phyloP scores from a whole-genome alignment of 1,139 yeast genomes.

The Zygosaccharomyces pseudobailii region DNA sequence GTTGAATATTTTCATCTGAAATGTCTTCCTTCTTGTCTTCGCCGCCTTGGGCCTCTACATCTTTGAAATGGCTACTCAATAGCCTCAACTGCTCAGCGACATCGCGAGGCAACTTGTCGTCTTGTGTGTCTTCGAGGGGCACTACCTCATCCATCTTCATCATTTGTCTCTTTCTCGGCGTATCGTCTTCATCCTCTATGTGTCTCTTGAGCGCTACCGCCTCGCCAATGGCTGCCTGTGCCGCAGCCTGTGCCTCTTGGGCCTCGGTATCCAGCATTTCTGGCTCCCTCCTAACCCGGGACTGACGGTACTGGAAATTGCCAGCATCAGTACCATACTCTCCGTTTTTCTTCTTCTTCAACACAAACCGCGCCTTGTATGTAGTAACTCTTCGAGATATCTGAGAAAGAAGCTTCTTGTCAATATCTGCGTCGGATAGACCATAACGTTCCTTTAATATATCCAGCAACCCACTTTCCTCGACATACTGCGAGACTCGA shows the following conservation, averaged over 20 bases:
- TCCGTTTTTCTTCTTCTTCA: slow-evolving; percentile 33
- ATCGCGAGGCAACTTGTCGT: slow-evolving; percentile 33
- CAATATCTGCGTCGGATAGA: slow-evolving; percentile 28
- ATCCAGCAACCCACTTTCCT: slow-evolving; percentile 31
- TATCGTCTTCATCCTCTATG: slow-evolving; percentile 14
- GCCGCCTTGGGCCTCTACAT: slow-evolving; percentile 25
- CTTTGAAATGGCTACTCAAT: slow-evolving; percentile 33
- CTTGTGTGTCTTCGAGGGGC: slow-evolving; percentile 27
- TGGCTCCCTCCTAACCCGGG: slow-evolving; percentile 9
- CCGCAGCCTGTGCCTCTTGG: slow-evolving; percentile 31
- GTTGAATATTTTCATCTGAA: slow-evolving; percentile 34
- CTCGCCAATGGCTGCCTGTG: slow-evolving; percentile 30
- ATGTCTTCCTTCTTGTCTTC: slow-evolving; percentile 24
- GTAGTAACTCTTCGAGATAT: slow-evolving; percentile 35
- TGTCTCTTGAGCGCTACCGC: slow-evolving; percentile 16
- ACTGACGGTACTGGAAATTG: slow-evolving; percentile 6
- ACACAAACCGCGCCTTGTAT: slow-evolving; percentile 33
- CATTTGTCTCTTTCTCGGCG: slow-evolving; percentile 17
- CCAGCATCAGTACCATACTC: slow-evolving; percentile 16
- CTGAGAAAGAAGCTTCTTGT: slow-evolving; percentile 29
- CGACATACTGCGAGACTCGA: slow-evolving; percentile 33
- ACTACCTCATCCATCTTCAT: slow-evolving; percentile 15
- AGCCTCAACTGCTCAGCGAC: slow-evolving; percentile 35
- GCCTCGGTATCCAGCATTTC: slow-evolving; percentile 15
- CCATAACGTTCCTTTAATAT: slow-evolving; percentile 32